Evolutionary conservation across 2,329 filamentous ascomycete species (phyloP).

Genomic region (Nannizziopsis arthrosporioides): DNA sequence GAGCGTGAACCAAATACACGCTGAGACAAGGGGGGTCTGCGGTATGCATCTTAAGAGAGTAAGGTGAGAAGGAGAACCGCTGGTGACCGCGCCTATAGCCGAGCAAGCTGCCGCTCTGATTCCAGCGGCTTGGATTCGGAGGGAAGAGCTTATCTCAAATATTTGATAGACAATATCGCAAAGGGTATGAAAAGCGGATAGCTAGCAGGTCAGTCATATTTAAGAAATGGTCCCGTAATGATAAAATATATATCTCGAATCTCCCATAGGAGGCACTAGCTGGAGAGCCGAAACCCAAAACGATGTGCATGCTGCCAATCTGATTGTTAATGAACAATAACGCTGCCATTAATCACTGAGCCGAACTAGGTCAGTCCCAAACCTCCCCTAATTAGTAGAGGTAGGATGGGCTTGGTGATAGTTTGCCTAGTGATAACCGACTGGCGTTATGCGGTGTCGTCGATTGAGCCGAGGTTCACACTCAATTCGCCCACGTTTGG

Average conservation of each 20-base stretch:
- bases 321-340: not conserved
- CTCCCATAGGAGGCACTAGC: not conserved
- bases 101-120: not conserved
- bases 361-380: not conserved
- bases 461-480: not conserved
- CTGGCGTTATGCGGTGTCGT: not conserved
- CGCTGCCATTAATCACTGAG: not conserved
- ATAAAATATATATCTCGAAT: no score
- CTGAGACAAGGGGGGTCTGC: not conserved
- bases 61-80: not conserved
- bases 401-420: not conserved
- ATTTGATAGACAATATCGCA: no score
- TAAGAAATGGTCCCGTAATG: no score
- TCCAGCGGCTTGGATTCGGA: not conserved
- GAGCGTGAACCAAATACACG: not conserved
- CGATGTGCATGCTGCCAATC: not conserved
- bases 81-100: not conserved
- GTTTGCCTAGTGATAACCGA: not conserved
- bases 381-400: not conserved
- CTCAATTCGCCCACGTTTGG: not conserved
- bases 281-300: constrained; percentile 5
- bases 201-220: no score
- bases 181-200: not conserved
- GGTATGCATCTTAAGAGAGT: not conserved
- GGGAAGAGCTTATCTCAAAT: not conserved